These are phyloP conservation scores for Alternaria arborescens DNA, from an alignment of 2,329 filamentous ascomycete species.

Conservation along the genomic window DNA sequence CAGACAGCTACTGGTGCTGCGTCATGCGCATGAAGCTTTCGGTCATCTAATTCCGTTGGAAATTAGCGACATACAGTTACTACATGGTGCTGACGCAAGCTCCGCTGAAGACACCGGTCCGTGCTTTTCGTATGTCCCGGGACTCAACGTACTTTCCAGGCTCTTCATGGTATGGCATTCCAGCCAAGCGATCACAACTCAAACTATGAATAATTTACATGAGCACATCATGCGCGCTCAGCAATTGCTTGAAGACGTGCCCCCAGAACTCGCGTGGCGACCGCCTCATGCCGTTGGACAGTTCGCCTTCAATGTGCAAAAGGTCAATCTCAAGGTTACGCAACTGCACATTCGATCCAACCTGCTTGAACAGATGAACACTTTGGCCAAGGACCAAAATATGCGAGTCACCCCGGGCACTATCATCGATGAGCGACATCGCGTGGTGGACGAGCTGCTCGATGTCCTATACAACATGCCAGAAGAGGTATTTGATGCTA, in stretches of 20 bases:
- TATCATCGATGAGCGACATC: constrained; percentile 29
- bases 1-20: constrained; percentile 22
- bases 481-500: constrained; percentile 32
- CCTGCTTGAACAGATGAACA: constrained; percentile 32
- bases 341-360: constrained; percentile 34
- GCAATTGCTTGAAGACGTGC: constrained; percentile 17
- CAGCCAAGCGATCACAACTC: constrained; percentile 22
- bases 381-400: constrained; percentile 19
- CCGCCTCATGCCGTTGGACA: constrained; percentile 4
- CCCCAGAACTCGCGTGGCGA: constrained; percentile 25
- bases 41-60: constrained; percentile 23
- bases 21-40: constrained; percentile 25
- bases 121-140: constrained; percentile 23
- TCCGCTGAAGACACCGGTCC: not conserved
- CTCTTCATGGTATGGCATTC: constrained; percentile 33
- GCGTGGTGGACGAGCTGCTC: constrained; percentile 28
- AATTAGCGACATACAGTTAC: constrained; percentile 20
- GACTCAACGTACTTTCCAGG: constrained; percentile 28
- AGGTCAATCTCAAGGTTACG: constrained; percentile 33
- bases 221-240: constrained; percentile 25
- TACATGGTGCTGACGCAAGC: constrained; percentile 6
- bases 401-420: constrained; percentile 22
- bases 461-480: constrained; percentile 28
- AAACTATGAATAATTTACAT: constrained; percentile 27
- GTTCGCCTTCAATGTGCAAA: constrained; percentile 32